phyloP scores from a whole-genome alignment of 305 asterid species.

The Fraxinus baroniana region DNA sequence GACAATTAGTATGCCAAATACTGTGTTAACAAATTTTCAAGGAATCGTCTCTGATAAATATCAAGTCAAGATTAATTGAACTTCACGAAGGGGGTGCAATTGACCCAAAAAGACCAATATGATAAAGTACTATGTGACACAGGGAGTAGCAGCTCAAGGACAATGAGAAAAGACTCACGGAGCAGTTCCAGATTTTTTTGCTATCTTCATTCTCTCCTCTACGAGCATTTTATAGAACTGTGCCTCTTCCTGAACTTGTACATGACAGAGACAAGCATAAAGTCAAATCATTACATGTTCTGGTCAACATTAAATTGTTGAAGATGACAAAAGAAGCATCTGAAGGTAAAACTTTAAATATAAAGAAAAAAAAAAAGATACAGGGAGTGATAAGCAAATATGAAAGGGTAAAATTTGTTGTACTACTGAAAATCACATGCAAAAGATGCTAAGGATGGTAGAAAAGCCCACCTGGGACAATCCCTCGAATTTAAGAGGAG shows the following conservation, averaged over 20 bases:
- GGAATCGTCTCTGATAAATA: not conserved
- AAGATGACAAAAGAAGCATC: conserved; percentile 16
- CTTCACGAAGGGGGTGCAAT: not conserved
- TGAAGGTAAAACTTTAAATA: conserved; percentile 3
- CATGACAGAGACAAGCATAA: conserved; percentile 5
- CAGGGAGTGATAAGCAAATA: not conserved
- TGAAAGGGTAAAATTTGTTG: not conserved
- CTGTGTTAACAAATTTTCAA: conserved; percentile 17
- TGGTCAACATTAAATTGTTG: conserved; percentile 4
- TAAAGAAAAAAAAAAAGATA: not conserved
- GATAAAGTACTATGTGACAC: not conserved
- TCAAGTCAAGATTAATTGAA: not conserved
- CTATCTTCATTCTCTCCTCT: conserved; percentile 88
- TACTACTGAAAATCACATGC: conserved; percentile 17
- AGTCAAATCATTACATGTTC: conserved; percentile 21
- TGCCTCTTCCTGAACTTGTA: conserved; percentile 61
- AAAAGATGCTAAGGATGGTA: conserved; percentile 12
- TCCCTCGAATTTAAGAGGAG: conserved; percentile 43
- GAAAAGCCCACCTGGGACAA: conserved; percentile 51
- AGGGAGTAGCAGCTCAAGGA: conserved; percentile 3
- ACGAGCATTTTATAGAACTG: conserved; percentile 68
- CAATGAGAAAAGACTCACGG: conserved; percentile 56
- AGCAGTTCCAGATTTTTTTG: conserved; percentile 75
- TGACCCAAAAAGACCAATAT: not conserved
- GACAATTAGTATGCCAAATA: conserved; percentile 17